Base-by-base conservation (phyloP, 352 stramenopile species). In the Pythium diclinum region DNA sequence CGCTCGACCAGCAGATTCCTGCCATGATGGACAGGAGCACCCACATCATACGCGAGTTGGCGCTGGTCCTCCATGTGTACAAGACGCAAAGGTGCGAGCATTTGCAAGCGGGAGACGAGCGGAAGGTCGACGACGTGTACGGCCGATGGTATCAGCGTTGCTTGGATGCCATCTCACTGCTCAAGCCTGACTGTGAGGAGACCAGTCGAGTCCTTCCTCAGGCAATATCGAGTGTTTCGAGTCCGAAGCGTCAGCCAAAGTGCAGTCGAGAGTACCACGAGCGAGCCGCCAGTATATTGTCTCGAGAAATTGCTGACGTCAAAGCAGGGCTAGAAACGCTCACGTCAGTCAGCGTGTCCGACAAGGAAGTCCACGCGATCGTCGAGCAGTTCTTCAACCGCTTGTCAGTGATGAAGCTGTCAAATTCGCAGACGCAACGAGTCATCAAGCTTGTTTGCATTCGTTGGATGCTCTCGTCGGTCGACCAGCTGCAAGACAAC, bases 341-440 rank as follows among this genome's bases (percentile, higher is more conserved):
- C 14, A 21, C 9, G 19, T 23, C 14, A 6, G 32, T 38, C 23
- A 5, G 19, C 7, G 13, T 32, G 40, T 38, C 9, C 17, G 17
- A 17, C 3, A 42, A 16, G 6, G 42, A 51, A 0, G 51, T 71
- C 5, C 51, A 58, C 19, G 25, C 9, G 3, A 19, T 40, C 5
- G 64, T 66, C 1, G 51, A 71, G 17, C 44, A 61, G 9, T 64
- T 72, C 34, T 52, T 64, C 23, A 42, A 30, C n/a, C 34, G 44
- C 13, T n/a, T 65, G 11, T 56, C 48, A 17, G 38, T 40, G 23
- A 60, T 72, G 59, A 72, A 72, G 60, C 17, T 72, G 14, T 72
- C 66, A 25, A 72, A 72, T 16, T 67, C 66, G 7, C 66, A 72
- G 49, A 72, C 54, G 13, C 66, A 72, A 23, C 52, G 61, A 30